These are phyloP conservation scores for Trichosporon sp. DNA, from an alignment of 1,284 basidiomycete genomes.

Conservation along the genomic window DNA sequence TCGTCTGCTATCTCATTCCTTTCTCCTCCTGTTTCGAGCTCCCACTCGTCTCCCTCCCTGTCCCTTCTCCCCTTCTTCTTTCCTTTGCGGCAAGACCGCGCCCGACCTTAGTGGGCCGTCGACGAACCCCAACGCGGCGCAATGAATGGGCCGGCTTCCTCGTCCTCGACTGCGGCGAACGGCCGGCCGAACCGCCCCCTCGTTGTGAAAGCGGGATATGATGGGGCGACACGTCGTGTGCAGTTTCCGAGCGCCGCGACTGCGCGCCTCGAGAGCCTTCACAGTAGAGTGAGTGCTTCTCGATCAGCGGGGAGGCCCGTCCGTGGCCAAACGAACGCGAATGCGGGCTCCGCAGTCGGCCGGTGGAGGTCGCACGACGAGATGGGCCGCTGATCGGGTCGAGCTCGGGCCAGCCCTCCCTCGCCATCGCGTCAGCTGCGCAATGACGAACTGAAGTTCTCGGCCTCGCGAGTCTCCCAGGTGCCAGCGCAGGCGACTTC, in stretches of 20 bases:
- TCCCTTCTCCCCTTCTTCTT: neutral
- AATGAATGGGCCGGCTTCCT: neutral
- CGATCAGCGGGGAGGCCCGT: neutral
- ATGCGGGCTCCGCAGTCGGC: neutral
- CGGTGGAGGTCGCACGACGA: neutral
- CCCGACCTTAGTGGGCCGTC: too few species aligned
- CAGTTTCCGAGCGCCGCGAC: constrained; percentile 69
- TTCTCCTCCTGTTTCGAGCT: neutral
- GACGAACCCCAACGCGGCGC: neutral
- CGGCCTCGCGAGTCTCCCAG: too few species aligned
- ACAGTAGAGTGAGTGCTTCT: constrained; percentile 57
- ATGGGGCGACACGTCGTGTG: constrained; percentile 67
- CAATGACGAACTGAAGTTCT: neutral
- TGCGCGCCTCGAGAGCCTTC: constrained; percentile 67
- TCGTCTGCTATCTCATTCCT: neutral
- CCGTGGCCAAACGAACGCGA: neutral
- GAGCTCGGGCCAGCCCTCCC: neutral
- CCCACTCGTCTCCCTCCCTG: neutral
- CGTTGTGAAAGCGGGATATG: constrained; percentile 72
- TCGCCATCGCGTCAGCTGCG: neutral
- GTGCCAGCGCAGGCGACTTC: neutral
- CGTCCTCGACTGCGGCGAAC: neutral
- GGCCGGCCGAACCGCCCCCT: constrained; percentile 60
- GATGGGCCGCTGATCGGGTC: neutral
- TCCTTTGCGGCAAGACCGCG: neutral